Evolutionary conservation across 768 basidiomycete species (phyloP).

Genomic region (Kwoniella botswanensis): DNA sequence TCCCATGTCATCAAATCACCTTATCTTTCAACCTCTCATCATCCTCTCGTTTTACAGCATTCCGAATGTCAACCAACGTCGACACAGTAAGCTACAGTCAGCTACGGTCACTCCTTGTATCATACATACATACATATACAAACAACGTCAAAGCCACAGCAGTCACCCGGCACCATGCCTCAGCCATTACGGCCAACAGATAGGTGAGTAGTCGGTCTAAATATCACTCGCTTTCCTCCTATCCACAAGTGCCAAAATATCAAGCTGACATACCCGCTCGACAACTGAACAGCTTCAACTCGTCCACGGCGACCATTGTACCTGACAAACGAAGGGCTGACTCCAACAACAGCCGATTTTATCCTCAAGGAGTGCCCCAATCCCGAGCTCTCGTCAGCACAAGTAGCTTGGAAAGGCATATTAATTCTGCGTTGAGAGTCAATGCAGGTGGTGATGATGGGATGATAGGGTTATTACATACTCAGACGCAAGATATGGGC

Average conservation of each 20-base stretch:
- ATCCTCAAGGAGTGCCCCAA: not conserved
- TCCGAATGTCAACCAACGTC: not conserved
- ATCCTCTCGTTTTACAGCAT: not conserved
- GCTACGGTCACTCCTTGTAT: constrained; percentile 6
- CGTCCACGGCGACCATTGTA: constrained; percentile 32
- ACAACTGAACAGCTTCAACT: constrained; percentile 29
- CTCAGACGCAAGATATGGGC: constrained; percentile 19
- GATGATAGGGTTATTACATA: constrained; percentile 17
- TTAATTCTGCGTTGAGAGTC: constrained; percentile 18
- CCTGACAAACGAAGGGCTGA: constrained; percentile 22
- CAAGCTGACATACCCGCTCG: not conserved
- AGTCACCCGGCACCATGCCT: constrained; percentile 14
- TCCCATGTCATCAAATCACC: not conserved
- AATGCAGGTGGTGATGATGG: constrained; percentile 18
- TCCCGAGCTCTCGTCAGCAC: constrained; percentile 14
- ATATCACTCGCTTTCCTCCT: not conserved
- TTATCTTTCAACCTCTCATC: not conserved
- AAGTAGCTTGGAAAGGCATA: constrained; percentile 10
- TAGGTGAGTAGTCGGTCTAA: constrained; percentile 10
- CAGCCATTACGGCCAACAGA: constrained; percentile 18
- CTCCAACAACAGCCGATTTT: constrained; percentile 5
- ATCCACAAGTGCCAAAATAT: not conserved
- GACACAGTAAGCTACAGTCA: constrained; percentile 21
- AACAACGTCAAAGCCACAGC: not conserved
- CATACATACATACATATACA: constrained; percentile 1